Evolutionary conservation across 352 stramenopile species (phyloP), one percentile per base, ranked within the genome.

Genomic region (Phytopythium chamaehyphon): DNA sequence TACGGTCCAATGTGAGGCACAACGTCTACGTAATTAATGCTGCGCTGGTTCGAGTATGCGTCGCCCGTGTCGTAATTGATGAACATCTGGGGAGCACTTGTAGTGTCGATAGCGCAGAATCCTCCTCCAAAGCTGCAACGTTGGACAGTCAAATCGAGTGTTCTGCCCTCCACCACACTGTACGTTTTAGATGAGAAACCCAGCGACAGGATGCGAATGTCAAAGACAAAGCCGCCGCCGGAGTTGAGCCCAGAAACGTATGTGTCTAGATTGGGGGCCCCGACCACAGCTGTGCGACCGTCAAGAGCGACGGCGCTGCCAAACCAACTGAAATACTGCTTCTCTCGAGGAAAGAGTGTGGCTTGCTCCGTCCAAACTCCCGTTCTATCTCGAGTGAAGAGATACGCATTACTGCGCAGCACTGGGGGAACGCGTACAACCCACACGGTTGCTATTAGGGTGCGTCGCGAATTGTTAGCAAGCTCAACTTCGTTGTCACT

Each of bases 181-280:
- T 96, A 97, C 5, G 61, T 74, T 54, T 68, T 75, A 8, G 59
- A 62, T 3, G 64, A 76, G 35, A 96, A 95, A 1, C 65, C 59
- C 5, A 98, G 64, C 33, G 91, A 81, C 9, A 98, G 42, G 51
- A 98, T 93, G 7, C 78, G 76, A 16, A 98, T 61, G 47, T 98
- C 90, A 49, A 93, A 97, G 14, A 97, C 74, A 40, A 96, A 88
- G 0, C 77, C 95, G n/a, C 91, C 89, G 15, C 96, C 96, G 16
- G 89, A 86, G 61, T 98, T 98, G 49, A 86, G 80, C 11, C 81
- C 77, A 16, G 90, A 81, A 31, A 92, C 83, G 23, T 93, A 81
- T 1, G 84, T 93, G 59, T 99, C 94, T 18, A 96, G 66, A 51
- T 98, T 98, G 1, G 90, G 86, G 2, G 90, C 81, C 31, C 95